These are phyloP conservation scores for Kappamyces sp. DNA, from an alignment of 192 early-diverging fungal species.

Conservation along the genomic window DNA sequence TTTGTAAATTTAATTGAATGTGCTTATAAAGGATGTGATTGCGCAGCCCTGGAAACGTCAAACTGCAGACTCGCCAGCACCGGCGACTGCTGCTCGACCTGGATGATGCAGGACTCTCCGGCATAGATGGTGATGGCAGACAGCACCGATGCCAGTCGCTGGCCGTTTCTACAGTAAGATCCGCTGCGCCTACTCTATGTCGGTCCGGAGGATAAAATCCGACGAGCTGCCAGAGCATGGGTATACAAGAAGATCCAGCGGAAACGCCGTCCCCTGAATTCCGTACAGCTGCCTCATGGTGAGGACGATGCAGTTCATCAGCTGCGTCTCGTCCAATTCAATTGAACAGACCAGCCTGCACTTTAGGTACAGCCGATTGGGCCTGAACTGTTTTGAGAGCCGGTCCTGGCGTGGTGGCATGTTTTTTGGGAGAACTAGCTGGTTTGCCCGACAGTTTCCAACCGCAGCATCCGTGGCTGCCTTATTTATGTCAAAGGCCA, in stretches of 20 bases:
- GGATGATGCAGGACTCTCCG: neutral
- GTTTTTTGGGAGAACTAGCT: no score
- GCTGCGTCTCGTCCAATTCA: conserved; percentile 15
- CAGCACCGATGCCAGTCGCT: conserved; percentile 1
- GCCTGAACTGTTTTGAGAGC: no score
- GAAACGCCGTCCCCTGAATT: neutral
- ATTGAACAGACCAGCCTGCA: conserved; percentile 9
- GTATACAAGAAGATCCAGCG: conserved; percentile 12
- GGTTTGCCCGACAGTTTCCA: no score
- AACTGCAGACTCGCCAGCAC: no score
- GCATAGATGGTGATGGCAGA: conserved; percentile 9
- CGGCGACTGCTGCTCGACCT: neutral
- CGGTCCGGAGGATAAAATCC: conserved; percentile 5
- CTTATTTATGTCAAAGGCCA: no score
- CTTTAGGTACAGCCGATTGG: conserved; percentile 9
- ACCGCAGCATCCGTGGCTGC: no score
- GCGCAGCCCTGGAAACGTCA: no score
- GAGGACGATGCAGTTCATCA: conserved; percentile 7
- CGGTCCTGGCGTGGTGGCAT: no score
- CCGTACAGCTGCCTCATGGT: conserved; percentile 3
- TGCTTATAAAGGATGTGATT: no score
- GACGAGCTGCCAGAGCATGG: conserved; percentile 1
- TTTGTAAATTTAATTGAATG: no score
- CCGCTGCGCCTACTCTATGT: conserved; percentile 3
- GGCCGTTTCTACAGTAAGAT: conserved; percentile 5